Evolutionary conservation across 129 eudicot genomes (phyloP).

Genomic region (Dittrichia graveolens): DNA sequence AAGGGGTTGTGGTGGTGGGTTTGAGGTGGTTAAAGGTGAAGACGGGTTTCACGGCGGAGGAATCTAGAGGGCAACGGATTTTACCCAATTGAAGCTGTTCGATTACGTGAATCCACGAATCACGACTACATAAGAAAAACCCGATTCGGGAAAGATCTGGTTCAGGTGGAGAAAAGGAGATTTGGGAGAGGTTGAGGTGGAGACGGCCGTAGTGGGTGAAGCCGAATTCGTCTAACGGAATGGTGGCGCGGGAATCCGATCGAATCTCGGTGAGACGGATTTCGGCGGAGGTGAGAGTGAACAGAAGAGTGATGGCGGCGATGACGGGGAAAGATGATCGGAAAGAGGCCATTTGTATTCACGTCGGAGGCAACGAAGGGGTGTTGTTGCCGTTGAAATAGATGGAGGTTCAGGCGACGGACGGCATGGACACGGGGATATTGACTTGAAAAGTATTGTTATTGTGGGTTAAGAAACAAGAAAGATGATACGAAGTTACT

Average conservation of each 20-base stretch:
- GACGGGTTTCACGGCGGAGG: conserved; percentile 40
- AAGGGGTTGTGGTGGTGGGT: conserved; percentile 33
- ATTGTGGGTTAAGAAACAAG: conserved; percentile 1
- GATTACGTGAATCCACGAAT: conserved; percentile 46
- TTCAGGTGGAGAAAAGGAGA: conserved; percentile 39
- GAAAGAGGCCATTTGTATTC: conserved; percentile 24
- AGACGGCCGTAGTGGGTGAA: conserved; percentile 55
- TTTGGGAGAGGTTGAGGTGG: conserved; percentile 46
- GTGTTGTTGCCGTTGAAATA: not conserved
- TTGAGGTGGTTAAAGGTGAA: conserved; percentile 38
- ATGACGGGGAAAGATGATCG: not conserved
- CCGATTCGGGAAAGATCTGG: conserved; percentile 48
- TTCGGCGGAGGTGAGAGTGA: conserved; percentile 40
- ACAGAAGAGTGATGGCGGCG: conserved; percentile 8
- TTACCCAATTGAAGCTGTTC: conserved; percentile 39
- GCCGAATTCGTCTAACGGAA: conserved; percentile 59
- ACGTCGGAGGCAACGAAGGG: not conserved
- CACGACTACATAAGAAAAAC: conserved; percentile 49
- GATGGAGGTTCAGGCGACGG: conserved; percentile 16
- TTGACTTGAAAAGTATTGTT: conserved; percentile 10
- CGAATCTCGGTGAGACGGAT: conserved; percentile 45
- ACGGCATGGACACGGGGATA: conserved; percentile 19
- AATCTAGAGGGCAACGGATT: conserved; percentile 47
- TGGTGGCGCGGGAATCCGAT: conserved; percentile 46
- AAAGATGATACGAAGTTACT: not conserved